Evolutionary conservation across 495 filamentous ascomycete genomes (phyloP), one percentile per base, ranked within the genome.

Genomic region (Schizothecium vesticola): DNA sequence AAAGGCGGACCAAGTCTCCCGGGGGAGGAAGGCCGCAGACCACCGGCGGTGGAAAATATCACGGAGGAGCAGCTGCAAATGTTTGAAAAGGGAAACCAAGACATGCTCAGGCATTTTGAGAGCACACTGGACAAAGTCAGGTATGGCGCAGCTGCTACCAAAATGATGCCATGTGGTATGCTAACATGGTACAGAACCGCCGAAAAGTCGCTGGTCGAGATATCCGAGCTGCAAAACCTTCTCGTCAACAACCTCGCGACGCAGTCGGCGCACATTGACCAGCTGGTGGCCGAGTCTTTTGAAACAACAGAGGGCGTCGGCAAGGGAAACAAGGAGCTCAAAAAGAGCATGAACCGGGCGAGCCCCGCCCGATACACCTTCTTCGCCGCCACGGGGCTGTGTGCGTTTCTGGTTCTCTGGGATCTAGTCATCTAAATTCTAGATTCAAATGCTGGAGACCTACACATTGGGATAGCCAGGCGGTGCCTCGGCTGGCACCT

Each of bases 81-180:
- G 70, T 97, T 99, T 79, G 94, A 92, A 55, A 87, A 91, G 78
- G 94, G 97, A 77, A 98, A 99, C 76, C 89, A 92, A 74, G 86
- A 91, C 65, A 92, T 99, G 91, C 79, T 98, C 63, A 90, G 88
- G 78, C 91, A 96, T 78, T 97, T 94, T 77, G 91, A 97, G 77
- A 91, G 91, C 78, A 92, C 90, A 0, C 81, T 97, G 75, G 90
- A 94, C 74, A 94, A 97, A 85, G 92, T 98, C 68, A 91, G 89
- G 92, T 95, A 84, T 29, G 63, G 43, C 16, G 19, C 43, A 19
- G 43, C 43, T 9, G 43, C 43, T 57, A 24, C 25, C 16, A 19
- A 16, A 56, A 59, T n/a, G 31, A 67, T 33, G 25, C n/a, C 66
- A 21, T 12, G 31, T 36, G 24, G 29, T 24, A 64, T 8, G 12